Evolutionary conservation across 345 rosid genomes (phyloP), one percentile per base, ranked within the genome.

Genomic region (Laguncularia racemosa): DNA sequence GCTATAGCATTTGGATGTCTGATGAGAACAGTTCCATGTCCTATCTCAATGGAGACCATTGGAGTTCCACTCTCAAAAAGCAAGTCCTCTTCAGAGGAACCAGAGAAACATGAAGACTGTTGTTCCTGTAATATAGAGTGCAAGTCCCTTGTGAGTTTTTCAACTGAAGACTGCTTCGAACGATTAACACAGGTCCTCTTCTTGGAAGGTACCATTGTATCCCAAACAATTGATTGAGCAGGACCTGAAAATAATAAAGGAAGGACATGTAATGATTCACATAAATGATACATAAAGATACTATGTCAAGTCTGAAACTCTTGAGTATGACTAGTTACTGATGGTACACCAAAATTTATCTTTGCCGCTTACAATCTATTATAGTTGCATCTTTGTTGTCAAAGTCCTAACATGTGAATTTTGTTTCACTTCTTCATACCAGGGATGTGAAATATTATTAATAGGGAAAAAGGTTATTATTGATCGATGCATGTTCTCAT

Each of bases 21-120:
- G 62, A 95, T 88, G 52, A 95, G 85, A 71, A 95, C 91, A 67
- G 95, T 86, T 72, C 99, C 99, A 77, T 95, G 96, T 67, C 99
- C 97, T 69, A 90, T 81, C 82, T 95, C 99, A 65, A 88, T 86
- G 73, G 99, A 90, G 44, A 87, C 89, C 97, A 90, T 82, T 55
- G 97, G 95, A 58, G 85, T 87, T 65, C 80, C 89, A 62, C 85
- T 86, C 61, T 81, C 99, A 52, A 85, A 75, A 69, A 95, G 95
- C 77, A 95, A 86, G 75, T 90, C 96, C 68, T 90, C 97, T 51
- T 90, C 93, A 12, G 96, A 90, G 51, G 92, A 79, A 58, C 80
- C 93, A 49, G 99, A 92, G 67, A 89, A 80, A 68, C 84, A 89
- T 2, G 95, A 95, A 7, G 89, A 90, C 66, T 87, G 97, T 47